Evolutionary conservation across 371 early-diverging fungal species (phyloP).

Genomic region (Mortierella sp.): DNA sequence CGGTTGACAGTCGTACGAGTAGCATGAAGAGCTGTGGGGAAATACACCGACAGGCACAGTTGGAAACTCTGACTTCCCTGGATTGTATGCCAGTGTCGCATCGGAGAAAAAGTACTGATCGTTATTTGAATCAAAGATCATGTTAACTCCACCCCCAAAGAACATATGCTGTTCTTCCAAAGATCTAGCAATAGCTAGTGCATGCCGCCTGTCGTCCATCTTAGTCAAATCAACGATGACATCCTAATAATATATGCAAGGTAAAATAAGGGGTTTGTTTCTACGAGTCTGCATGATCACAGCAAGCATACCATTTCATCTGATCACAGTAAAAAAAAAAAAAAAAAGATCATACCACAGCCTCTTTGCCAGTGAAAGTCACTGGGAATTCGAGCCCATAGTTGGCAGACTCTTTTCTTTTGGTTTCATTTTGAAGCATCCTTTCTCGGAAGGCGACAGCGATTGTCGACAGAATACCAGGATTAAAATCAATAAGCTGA

Average conservation of each 20-base stretch:
- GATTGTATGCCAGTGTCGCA: slow-evolving; percentile 30
- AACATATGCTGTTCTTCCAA: slow-evolving; percentile 42
- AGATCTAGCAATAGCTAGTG: slow-evolving; percentile 49
- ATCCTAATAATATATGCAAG: slow-evolving; percentile 28
- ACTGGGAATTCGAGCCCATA: slow-evolving; percentile 85
- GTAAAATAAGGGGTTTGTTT: neutral
- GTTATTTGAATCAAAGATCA: slow-evolving; percentile 48
- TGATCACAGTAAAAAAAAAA: slow-evolving; percentile 7
- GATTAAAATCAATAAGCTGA: slow-evolving; percentile 40
- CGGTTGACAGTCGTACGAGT: slow-evolving; percentile 42
- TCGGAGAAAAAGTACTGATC: slow-evolving; percentile 52
- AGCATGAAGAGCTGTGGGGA: slow-evolving; percentile 43
- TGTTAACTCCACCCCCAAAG: slow-evolving; percentile 40
- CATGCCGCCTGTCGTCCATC: slow-evolving; percentile 49
- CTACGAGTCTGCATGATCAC: slow-evolving; percentile 4
- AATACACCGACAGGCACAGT: slow-evolving; percentile 47
- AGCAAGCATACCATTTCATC: neutral
- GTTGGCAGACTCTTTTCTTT: slow-evolving; percentile 58
- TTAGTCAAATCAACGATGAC: slow-evolving; percentile 47
- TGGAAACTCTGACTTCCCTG: slow-evolving; percentile 45
- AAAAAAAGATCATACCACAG: slow-evolving; percentile 72
- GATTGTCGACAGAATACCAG: slow-evolving; percentile 52
- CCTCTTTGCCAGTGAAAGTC: slow-evolving; percentile 86
- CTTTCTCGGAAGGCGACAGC: slow-evolving; percentile 53
- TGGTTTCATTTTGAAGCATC: slow-evolving; percentile 50